Evolutionary conservation across 2,329 filamentous ascomycete genomes (phyloP).

Genomic region (Clonostachys solani): DNA sequence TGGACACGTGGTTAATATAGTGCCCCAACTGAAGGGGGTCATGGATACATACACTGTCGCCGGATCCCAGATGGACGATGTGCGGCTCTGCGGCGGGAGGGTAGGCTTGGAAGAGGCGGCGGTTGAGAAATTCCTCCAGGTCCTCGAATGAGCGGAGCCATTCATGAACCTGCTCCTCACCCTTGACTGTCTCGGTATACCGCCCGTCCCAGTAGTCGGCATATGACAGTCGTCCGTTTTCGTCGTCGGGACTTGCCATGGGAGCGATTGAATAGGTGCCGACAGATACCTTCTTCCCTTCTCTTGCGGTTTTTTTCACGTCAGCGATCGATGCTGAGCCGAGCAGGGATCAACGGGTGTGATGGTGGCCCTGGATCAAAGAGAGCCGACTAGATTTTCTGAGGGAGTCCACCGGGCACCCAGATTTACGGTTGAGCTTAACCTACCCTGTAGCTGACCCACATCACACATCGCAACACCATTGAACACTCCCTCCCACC

Average conservation of each 20-base stretch:
- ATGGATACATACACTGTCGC: slow-evolving; percentile 46
- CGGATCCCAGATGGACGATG: slow-evolving; percentile 53
- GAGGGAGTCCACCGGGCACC: too few species aligned
- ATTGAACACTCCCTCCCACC: too few species aligned
- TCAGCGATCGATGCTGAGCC: too few species aligned
- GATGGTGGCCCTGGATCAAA: too few species aligned
- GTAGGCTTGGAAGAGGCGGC: slow-evolving; percentile 29
- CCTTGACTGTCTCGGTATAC: slow-evolving; percentile 25
- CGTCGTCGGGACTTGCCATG: neutral
- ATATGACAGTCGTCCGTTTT: slow-evolving; percentile 20
- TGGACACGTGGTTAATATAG: slow-evolving; percentile 14
- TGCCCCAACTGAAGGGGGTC: neutral
- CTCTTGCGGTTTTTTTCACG: too few species aligned
- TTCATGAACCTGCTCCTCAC: slow-evolving; percentile 28
- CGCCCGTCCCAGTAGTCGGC: slow-evolving; percentile 46
- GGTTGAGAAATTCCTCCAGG: slow-evolving; percentile 40
- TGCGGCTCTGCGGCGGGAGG: slow-evolving; percentile 23
- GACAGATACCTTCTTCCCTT: too few species aligned
- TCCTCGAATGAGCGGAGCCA: slow-evolving; percentile 47
- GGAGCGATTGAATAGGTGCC: neutral
- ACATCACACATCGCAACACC: too few species aligned
- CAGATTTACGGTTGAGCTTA: too few species aligned
- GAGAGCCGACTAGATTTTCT: too few species aligned
- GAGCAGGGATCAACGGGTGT: too few species aligned
- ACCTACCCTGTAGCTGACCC: too few species aligned